Evolutionary conservation across 192 early-diverging fungal genomes (phyloP).

Genomic region (Backusella tarrabulga): DNA sequence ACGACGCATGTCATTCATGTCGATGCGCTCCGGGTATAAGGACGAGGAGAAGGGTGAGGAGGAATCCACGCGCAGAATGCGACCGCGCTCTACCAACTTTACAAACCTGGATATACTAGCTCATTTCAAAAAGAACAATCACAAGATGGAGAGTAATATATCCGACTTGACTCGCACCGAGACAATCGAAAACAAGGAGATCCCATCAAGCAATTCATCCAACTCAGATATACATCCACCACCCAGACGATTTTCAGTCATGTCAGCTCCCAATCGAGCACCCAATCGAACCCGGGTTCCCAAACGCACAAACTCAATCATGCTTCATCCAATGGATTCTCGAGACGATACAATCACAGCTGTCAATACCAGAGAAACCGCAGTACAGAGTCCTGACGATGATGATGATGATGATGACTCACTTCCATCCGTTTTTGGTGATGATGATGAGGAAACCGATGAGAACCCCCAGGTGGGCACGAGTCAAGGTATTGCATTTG

Average conservation of each 20-base stretch:
- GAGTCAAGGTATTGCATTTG: constrained; percentile 30
- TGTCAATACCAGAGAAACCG: background rate
- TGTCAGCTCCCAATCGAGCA: background rate
- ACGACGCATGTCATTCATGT: constrained; percentile 11
- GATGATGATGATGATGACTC: background rate
- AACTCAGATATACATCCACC: background rate
- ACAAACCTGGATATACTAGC: background rate
- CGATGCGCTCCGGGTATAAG: background rate
- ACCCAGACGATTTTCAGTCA: background rate
- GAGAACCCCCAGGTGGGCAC: background rate
- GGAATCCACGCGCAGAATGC: background rate
- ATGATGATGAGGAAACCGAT: background rate
- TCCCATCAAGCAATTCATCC: background rate
- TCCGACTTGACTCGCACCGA: background rate
- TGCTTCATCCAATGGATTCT: background rate
- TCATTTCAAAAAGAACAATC: background rate
- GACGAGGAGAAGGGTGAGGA: background rate
- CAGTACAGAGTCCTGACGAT: background rate
- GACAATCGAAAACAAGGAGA: background rate
- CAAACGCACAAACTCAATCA: background rate
- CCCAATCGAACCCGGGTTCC: background rate
- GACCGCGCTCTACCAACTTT: background rate
- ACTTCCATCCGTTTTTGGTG: background rate
- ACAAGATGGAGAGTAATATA: background rate
- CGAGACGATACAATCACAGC: background rate